These are phyloP conservation scores for Dorcoceras hygrometricum DNA, from an alignment of 257 asterid genomes.

Conservation along the genomic window DNA sequence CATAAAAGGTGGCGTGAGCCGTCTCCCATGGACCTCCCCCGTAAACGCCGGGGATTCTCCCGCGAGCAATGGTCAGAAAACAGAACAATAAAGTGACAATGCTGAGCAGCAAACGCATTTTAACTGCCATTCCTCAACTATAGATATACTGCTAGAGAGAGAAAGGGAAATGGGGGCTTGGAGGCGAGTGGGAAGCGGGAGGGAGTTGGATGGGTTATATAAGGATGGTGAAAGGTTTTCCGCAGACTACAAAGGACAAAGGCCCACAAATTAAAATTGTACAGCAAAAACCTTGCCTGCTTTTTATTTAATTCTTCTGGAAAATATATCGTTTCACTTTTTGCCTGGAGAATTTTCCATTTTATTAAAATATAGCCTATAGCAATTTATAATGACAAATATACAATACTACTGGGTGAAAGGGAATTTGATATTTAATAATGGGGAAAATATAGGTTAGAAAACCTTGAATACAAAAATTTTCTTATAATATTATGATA, in stretches of 20 bases:
- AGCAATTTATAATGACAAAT: too few relatives aligned
- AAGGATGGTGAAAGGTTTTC: slow-evolving; percentile 31
- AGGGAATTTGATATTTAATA: too few relatives aligned
- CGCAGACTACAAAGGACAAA: neutral
- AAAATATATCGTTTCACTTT: too few relatives aligned
- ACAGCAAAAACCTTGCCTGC: too few relatives aligned
- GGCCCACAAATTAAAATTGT: neutral
- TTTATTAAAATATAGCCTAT: too few relatives aligned
- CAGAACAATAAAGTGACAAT: slow-evolving; percentile 24
- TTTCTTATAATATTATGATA: too few relatives aligned
- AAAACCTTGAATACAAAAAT: too few relatives aligned
- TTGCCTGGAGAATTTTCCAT: too few relatives aligned
- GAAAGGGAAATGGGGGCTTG: neutral
- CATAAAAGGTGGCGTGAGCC: slow-evolving; percentile 60
- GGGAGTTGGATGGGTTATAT: slow-evolving; percentile 43
- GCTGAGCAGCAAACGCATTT: slow-evolving; percentile 27
- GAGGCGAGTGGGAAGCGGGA: slow-evolving; percentile 41
- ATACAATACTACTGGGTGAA: too few relatives aligned
- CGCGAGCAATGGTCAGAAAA: slow-evolving; percentile 26
- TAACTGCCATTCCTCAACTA: slow-evolving; percentile 26
- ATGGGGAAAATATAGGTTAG: too few relatives aligned
- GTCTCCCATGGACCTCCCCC: slow-evolving; percentile 36
- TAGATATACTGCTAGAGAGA: slow-evolving; percentile 19
- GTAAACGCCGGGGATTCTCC: slow-evolving; percentile 36
- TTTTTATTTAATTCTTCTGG: too few relatives aligned